Percentiles rank a stretch among this genome's conserved stretches.
Evolutionary conservation across 495 filamentous ascomycete species (phyloP).

Genomic region (Penicillium pulvis): DNA sequence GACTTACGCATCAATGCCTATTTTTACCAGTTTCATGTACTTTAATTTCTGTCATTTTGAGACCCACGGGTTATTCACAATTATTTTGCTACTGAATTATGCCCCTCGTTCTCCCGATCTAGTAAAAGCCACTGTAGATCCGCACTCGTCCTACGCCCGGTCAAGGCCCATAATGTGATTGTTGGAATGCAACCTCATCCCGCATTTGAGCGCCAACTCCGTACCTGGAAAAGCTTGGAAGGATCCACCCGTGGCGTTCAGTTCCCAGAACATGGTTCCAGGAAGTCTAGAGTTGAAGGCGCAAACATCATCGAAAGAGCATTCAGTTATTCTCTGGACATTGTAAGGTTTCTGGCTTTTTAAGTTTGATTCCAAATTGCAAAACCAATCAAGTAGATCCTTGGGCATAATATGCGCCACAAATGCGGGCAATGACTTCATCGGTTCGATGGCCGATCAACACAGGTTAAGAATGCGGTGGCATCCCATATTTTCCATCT

Average conservation of each 20-base stretch:
- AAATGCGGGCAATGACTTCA: constrained; percentile 26
- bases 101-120: constrained; percentile 2
- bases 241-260: constrained; percentile 9
- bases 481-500: constrained; percentile 11
- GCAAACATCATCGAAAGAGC: background rate
- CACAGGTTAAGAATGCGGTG: constrained; percentile 12
- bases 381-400: background rate
- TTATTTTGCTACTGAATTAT: background rate
- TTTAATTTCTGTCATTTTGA: background rate
- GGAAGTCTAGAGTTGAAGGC: constrained; percentile 1
- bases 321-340: background rate
- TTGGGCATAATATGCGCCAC: constrained; percentile 8
- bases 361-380: background rate
- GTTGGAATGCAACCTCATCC: constrained; percentile 12
- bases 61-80: background rate
- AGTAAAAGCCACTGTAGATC: constrained; percentile 3
- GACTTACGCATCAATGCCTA: constrained; percentile 10
- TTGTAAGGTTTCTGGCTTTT: background rate
- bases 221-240: background rate
- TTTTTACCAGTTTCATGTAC: background rate
- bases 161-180: background rate
- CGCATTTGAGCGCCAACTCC: constrained; percentile 4
- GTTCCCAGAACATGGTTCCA: constrained; percentile 3
- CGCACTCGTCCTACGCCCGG: background rate
- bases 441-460: constrained; percentile 16